phyloP scores from a whole-genome alignment of 306 rosid genomes.

The Vigna trinervia region DNA sequence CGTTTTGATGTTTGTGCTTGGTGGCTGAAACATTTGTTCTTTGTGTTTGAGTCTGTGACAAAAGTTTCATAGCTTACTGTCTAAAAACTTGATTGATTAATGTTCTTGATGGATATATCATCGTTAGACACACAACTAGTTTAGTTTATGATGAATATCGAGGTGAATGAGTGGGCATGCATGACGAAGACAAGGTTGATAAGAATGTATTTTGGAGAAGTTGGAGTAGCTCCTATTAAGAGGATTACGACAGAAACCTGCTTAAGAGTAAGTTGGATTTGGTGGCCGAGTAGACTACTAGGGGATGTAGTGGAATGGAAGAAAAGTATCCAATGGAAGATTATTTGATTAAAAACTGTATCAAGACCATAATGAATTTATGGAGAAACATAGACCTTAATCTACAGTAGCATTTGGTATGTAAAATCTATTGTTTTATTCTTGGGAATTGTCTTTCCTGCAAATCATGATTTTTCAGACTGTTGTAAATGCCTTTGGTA shows the following conservation, averaged over 20 bases:
- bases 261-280: background rate
- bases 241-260: background rate
- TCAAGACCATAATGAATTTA: background rate
- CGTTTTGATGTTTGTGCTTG: conserved; percentile 19
- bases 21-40: conserved; percentile 5
- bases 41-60: background rate
- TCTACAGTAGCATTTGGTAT: background rate
- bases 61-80: background rate
- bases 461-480: background rate
- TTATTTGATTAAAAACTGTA: background rate
- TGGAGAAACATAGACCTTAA: background rate
- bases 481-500: background rate
- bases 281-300: conserved; percentile 3
- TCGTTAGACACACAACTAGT: background rate
- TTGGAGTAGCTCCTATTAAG: conserved; percentile 25
- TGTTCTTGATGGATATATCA: conserved; percentile 6
- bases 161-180: conserved; percentile 20
- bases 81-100: background rate
- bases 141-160: conserved; percentile 5
- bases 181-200: conserved; percentile 2
- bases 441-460: background rate
- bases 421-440: background rate
- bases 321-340: conserved; percentile 24
- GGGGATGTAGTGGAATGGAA: conserved; percentile 7
- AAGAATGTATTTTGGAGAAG: conserved; percentile 15